Base-by-base conservation (phyloP, 2,329 filamentous ascomycete species). In the Phialophora tarda region DNA sequence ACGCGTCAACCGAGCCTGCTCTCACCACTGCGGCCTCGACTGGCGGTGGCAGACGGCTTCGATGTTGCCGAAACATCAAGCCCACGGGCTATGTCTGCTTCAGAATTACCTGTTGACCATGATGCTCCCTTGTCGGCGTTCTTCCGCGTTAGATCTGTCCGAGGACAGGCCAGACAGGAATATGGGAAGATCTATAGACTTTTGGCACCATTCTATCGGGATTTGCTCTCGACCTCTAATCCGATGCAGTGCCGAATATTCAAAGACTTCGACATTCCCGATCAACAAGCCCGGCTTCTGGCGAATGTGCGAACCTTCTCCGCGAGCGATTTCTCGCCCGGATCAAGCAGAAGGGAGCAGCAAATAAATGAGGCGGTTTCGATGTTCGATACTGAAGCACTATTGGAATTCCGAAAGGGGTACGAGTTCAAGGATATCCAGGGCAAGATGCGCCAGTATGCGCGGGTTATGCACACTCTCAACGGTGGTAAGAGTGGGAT, bases 121-220 rank as follows among this genome's bases (percentile, higher is more conserved):
- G 84, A 86, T 17, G 84, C 86, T 2, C 84, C 92, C 28, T 79
- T 97, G 58, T 85, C 85, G 34, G 86, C 93, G 0, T 82, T 98
- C 64, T 85, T 88, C 64, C 84, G 85, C 32, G 89, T 89, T 30
- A 88, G 85, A 73, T 98, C 94, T 56, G 86, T 96, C 59, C 85
- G 95, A 50, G 95, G 94, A 4, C 87, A 89, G 73, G 95, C 95
- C 53, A 86, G 93, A 68, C 88, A 95, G 73, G 93, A 98, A 77
- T 99, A 93, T 76, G 94, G 91, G 17, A 96, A 90, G 76, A 84
- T 98, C 14, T 96, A 98, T 78, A 90, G 89, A n/a, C 91, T 91
- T 3, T 79, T 99, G 71, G 91, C 89, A 11, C 93, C 93, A 0
- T 94, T 96, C 73, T 99, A 98, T 79, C 87, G 88, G 70, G 92